These are phyloP conservation scores for Delphinella strobiligena DNA, from an alignment of 2,329 filamentous ascomycete species.

Conservation along the genomic window DNA sequence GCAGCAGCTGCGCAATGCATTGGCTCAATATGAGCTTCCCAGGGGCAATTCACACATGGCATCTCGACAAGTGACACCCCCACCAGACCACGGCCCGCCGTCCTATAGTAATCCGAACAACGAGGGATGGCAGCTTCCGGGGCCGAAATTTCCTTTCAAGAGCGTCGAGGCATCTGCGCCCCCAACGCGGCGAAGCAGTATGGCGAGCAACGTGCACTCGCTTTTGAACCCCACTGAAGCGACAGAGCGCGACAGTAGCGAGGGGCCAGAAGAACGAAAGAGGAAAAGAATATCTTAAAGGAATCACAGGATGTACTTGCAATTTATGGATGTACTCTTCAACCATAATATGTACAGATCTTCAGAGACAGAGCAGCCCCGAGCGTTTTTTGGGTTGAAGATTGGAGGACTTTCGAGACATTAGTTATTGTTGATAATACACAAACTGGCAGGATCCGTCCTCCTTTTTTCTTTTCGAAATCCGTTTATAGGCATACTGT, in stretches of 20 bases:
- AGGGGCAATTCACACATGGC: conserved; percentile 35
- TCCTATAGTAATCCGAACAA: conserved; percentile 36
- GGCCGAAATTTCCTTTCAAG: conserved; percentile 36
- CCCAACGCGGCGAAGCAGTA: conserved; percentile 55
- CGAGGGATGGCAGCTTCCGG: conserved; percentile 45
- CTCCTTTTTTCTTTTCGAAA: no score
- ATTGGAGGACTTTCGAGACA: no score
- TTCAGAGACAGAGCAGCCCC: no score
- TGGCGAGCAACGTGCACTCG: conserved; percentile 59
- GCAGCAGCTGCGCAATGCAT: conserved; percentile 49
- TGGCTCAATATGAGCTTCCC: conserved; percentile 53
- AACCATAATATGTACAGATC: no score
- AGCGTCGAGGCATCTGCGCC: conserved; percentile 42
- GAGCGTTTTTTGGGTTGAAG: no score
- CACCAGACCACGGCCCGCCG: conserved; percentile 20
- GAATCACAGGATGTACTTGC: no score
- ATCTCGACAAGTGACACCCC: conserved; percentile 43
- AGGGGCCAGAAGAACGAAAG: conserved; percentile 48
- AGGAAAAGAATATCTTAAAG: conserved; percentile 42
- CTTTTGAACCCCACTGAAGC: conserved; percentile 58
- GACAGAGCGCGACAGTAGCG: conserved; percentile 51
- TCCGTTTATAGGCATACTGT: no score
- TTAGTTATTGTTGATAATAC: no score
- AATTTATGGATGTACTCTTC: no score
- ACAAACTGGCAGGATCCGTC: no score